Conservation (phyloP, 192 early-diverging fungal genomes). For the Coemansia brasiliensis region DNA sequence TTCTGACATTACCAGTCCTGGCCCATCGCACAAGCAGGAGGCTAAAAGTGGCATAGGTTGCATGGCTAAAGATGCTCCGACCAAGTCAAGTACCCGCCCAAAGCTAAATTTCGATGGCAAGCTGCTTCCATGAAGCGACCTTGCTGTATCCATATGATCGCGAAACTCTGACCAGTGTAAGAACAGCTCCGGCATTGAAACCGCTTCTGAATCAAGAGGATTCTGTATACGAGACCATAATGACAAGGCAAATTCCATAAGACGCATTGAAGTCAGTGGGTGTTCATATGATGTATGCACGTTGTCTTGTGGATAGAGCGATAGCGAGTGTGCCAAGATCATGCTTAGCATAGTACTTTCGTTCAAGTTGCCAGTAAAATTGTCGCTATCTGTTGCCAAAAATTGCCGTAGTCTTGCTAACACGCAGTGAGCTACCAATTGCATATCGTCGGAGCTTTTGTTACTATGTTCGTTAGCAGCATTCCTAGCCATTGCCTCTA, state of each 20-base stretch:
- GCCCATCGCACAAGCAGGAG: slow-evolving; percentile 2
- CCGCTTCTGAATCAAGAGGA: not conserved
- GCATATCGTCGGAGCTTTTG: slow-evolving; percentile 15
- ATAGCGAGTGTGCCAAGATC: slow-evolving; percentile 20
- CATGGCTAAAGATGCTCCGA: not conserved
- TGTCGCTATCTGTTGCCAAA: too few species aligned
- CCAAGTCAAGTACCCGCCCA: slow-evolving; percentile 3
- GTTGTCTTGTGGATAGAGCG: slow-evolving; percentile 8
- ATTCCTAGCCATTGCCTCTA: slow-evolving; percentile 4
- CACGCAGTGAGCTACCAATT: slow-evolving; percentile 7
- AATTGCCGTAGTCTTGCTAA: slow-evolving; percentile 1
- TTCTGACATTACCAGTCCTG: not conserved
- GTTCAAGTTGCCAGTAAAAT: not conserved
- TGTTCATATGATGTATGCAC: slow-evolving; percentile 7
- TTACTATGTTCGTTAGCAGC: not conserved
- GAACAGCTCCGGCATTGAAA: slow-evolving; percentile 17
- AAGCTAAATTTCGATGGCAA: slow-evolving; percentile 16
- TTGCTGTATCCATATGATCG: not conserved
- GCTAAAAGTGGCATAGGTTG: slow-evolving; percentile 11
- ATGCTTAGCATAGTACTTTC: not conserved
- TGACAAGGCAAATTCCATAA: not conserved
- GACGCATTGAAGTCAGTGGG: slow-evolving; percentile 3
- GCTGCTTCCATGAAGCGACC: slow-evolving; percentile 4
- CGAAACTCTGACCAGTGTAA: slow-evolving; percentile 7
- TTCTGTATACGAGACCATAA: not conserved